Evolutionary conservation across 1,284 basidiomycete genomes (phyloP), one percentile per base, ranked within the genome.

Genomic region (Inonotus obliquus): DNA sequence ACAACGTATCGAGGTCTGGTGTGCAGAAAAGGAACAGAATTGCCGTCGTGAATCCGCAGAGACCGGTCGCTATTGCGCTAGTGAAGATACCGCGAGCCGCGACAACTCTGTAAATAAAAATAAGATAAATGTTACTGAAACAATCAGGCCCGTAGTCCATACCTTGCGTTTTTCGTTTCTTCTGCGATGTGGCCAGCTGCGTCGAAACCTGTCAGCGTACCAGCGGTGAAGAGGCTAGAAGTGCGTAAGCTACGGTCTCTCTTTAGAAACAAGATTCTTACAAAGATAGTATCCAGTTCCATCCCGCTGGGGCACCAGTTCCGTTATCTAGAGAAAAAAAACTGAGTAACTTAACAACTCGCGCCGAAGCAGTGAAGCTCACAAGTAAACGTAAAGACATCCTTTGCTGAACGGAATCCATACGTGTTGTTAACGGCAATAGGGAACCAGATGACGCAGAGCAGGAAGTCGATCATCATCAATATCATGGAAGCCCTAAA

Each of bases 181-280:
- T 94, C 92, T 1, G 91, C 91, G 63, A 94, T 87, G 66, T 94
- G 92, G 0, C 92, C 92, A 17, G 91, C 87, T 0, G 92, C 92
- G 72, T 94, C 92, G 67, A 93, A 94, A 2, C 92, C 92, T 13
- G 89, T 92, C 75, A 94, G 76, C 0, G 87, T 90, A 11, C 91
- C 91, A 1, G 91, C 85, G 1, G 90, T 89, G 72, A 91, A 94
- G 17, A 94, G 76, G 78, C 90, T 92, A 59, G 13, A 64, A 25
- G 67, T 64, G 21, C 59, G 17, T 44, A 17, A 61, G 65, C 3
- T 52, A 0, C 35, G 35, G 44, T 69, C 60, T 65, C 55, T 6
- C 25, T 17, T 23, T 21, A 44, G 27, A 52, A 27, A 66, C 14
- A 27, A 67, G 9, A 45, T 11, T 68, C 81, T 58, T 68, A 89